phyloP scores from a whole-genome alignment of 2,329 filamentous ascomycete genomes.

The Penicillium palitans region DNA sequence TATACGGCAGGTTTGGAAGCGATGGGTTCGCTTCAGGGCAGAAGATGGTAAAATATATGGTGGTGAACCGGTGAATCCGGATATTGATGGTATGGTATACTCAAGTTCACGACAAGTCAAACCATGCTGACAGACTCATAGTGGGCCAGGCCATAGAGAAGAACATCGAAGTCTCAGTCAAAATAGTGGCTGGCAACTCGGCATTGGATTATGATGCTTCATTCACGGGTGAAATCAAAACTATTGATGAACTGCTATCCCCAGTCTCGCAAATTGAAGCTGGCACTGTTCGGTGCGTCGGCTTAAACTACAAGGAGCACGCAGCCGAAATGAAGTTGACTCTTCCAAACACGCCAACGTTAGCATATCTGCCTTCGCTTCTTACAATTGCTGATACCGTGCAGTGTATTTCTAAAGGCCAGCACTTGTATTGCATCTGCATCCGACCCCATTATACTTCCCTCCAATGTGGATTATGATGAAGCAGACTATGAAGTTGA shows the following conservation, averaged over 20 bases:
- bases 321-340: constrained; percentile 17
- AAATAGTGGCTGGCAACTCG: constrained; percentile 3
- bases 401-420: constrained; percentile 12
- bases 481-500: constrained; percentile 18
- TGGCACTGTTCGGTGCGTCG: constrained; percentile 15
- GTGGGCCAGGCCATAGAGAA: constrained; percentile 12
- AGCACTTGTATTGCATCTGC: constrained; percentile 15
- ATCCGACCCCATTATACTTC: constrained; percentile 11
- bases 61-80: constrained; percentile 10
- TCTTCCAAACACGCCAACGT: constrained; percentile 15
- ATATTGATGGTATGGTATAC: constrained; percentile 8
- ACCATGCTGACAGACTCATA: not conserved
- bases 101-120: not conserved
- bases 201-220: constrained; percentile 11
- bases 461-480: constrained; percentile 12
- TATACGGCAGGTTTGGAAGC: constrained; percentile 11
- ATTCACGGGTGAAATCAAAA: constrained; percentile 10
- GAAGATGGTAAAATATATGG: constrained; percentile 13
- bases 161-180: constrained; percentile 5
- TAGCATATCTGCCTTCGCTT: not conserved
- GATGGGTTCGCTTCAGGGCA: constrained; percentile 14
- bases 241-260: constrained; percentile 8
- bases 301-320: constrained; percentile 17
- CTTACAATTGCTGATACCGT: not conserved
- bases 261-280: constrained; percentile 14